phyloP scores from a whole-genome alignment of 768 basidiomycete species.

The Xerocomellus dryophilus region DNA sequence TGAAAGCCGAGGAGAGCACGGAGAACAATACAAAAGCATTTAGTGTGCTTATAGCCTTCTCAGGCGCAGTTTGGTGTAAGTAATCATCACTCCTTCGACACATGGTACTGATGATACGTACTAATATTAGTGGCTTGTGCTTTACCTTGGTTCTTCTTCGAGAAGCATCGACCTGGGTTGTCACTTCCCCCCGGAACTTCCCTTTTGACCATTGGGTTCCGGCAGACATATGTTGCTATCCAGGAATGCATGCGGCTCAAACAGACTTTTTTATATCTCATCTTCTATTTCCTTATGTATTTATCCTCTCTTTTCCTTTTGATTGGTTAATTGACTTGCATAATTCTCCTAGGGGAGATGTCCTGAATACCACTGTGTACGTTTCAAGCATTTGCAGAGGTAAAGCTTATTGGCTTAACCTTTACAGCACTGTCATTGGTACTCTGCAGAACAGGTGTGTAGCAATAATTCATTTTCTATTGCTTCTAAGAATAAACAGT shows the following conservation, averaged over 20 bases:
- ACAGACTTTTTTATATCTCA: slow-evolving; percentile 70
- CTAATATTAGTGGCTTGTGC: slow-evolving; percentile 53
- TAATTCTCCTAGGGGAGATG: slow-evolving; percentile 56
- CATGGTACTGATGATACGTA: background rate
- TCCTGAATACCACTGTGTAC: slow-evolving; percentile 72
- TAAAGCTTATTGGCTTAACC: background rate
- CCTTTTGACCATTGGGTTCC: slow-evolving; percentile 62
- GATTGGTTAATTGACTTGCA: background rate
- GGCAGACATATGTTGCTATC: slow-evolving; percentile 60
- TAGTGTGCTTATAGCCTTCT: slow-evolving; percentile 74
- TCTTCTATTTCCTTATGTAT: slow-evolving; percentile 75
- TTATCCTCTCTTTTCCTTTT: slow-evolving; percentile 19
- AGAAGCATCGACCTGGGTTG: slow-evolving; percentile 67
- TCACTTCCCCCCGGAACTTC: slow-evolving; percentile 52
- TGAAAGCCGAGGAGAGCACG: slow-evolving; percentile 57
- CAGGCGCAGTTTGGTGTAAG: slow-evolving; percentile 73
- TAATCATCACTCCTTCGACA: background rate
- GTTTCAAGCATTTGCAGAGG: slow-evolving; percentile 14
- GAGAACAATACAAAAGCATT: slow-evolving; percentile 76
- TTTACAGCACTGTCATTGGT: slow-evolving; percentile 58
- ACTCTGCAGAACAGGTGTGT: slow-evolving; percentile 67
- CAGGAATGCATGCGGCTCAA: slow-evolving; percentile 64
- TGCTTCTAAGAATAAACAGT: slow-evolving; percentile 33
- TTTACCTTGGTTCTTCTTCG: slow-evolving; percentile 70
- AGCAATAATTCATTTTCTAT: background rate